Evolutionary conservation across 1,284 basidiomycete species (phyloP).

Genomic region (Cryptococcus maquisensis): DNA sequence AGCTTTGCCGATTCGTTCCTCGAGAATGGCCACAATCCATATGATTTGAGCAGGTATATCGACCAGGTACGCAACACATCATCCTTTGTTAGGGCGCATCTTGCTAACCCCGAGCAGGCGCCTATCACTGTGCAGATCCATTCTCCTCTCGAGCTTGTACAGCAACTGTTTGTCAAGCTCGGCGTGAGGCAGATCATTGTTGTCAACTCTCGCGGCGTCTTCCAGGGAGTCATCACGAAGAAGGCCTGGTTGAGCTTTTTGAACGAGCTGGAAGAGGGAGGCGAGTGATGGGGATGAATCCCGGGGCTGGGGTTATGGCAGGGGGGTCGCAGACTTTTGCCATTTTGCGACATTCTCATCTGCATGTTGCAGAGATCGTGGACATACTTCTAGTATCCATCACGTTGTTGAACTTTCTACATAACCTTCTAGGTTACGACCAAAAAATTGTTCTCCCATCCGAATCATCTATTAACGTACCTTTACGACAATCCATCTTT

Average conservation of each 20-base stretch:
- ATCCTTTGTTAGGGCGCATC: neutral
- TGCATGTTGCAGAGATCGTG: neutral
- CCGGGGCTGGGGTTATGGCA: neutral
- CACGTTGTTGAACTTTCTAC: too few species aligned
- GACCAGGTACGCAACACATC: conserved; percentile 62
- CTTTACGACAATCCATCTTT: too few species aligned
- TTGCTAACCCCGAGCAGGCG: conserved; percentile 53
- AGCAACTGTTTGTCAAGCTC: conserved; percentile 86
- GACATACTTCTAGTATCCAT: neutral
- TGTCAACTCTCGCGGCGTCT: conserved; percentile 73
- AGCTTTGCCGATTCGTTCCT: conserved; percentile 40
- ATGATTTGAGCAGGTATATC: conserved; percentile 84
- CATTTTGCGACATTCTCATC: neutral
- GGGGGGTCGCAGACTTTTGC: neutral
- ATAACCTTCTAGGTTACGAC: too few species aligned
- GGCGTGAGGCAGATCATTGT: conserved; percentile 87
- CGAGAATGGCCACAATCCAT: conserved; percentile 56
- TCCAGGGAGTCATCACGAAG: conserved; percentile 87
- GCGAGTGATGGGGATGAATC: neutral
- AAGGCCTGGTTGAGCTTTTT: conserved; percentile 85
- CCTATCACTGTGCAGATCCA: conserved; percentile 77
- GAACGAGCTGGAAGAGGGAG: conserved; percentile 59
- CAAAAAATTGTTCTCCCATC: too few species aligned
- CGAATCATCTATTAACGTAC: too few species aligned
- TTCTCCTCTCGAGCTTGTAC: conserved; percentile 81